phyloP scores from a whole-genome alignment of 1,284 basidiomycete genomes.

The Ceratobasidium sp. region DNA sequence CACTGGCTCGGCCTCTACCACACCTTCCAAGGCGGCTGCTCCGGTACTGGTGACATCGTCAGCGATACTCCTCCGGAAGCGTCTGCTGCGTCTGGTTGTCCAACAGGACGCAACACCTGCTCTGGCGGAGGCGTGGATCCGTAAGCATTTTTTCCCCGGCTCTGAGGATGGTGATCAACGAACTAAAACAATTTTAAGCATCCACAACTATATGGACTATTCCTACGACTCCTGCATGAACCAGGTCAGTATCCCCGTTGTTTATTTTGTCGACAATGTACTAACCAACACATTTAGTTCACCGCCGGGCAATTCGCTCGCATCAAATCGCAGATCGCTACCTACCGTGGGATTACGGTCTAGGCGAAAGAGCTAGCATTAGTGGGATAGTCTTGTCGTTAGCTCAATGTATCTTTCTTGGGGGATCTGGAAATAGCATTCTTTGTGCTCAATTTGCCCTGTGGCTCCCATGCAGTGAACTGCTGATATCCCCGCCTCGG shows the following conservation, averaged over 20 bases:
- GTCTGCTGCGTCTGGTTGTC: slow-evolving; percentile 44
- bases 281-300: slow-evolving; percentile 41
- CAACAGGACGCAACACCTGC: slow-evolving; percentile 45
- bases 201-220: slow-evolving; percentile 42
- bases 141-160: slow-evolving; percentile 7
- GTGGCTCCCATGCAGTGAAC: no score
- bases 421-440: not conserved
- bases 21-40: slow-evolving; percentile 66
- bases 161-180: not conserved
- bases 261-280: not conserved
- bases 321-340: slow-evolving; percentile 44
- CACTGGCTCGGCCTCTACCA: slow-evolving; percentile 62
- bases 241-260: slow-evolving; percentile 8
- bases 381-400: not conserved
- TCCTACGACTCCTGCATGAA: slow-evolving; percentile 46
- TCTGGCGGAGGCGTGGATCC: slow-evolving; percentile 43
- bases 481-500: no score
- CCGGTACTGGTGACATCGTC: slow-evolving; percentile 59
- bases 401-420: not conserved
- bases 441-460: no score
- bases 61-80: slow-evolving; percentile 55
- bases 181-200: not conserved
- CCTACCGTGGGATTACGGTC: slow-evolving; percentile 46
- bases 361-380: not conserved
- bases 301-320: slow-evolving; percentile 47